Evolutionary conservation across 768 basidiomycete genomes (phyloP).

Genomic region (Melanogaster broomeanus): DNA sequence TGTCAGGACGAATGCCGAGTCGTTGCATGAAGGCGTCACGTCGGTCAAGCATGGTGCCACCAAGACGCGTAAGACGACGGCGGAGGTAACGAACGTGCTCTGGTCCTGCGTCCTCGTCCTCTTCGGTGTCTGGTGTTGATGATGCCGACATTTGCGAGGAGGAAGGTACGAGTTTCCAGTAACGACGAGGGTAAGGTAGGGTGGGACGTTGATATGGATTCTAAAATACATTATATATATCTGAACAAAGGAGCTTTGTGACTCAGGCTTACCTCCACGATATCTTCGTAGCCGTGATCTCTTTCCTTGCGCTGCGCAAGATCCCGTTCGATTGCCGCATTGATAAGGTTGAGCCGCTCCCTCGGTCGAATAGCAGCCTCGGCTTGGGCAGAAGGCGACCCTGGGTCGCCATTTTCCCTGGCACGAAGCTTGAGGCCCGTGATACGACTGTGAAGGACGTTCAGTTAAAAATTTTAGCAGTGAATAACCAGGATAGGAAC

Average conservation of each 20-base stretch:
- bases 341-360: slow-evolving; percentile 62
- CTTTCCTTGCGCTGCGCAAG: slow-evolving; percentile 65
- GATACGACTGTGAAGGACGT: slow-evolving; percentile 38
- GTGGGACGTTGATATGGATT: slow-evolving; percentile 70
- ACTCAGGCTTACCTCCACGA: slow-evolving; percentile 63
- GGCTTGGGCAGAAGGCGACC: slow-evolving; percentile 38
- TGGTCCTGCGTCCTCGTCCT: slow-evolving; percentile 22
- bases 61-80: slow-evolving; percentile 80
- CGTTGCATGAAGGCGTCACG: slow-evolving; percentile 38
- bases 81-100: slow-evolving; percentile 48
- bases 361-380: slow-evolving; percentile 61
- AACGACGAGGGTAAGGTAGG: slow-evolving; percentile 56
- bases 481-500: slow-evolving; percentile 7
- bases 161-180: slow-evolving; percentile 64
- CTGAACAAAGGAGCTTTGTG: not conserved
- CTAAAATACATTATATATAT: slow-evolving; percentile 36
- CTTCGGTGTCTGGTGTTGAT: slow-evolving; percentile 23
- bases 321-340: slow-evolving; percentile 58
- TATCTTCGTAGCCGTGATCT: slow-evolving; percentile 86
- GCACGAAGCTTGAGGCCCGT: slow-evolving; percentile 56
- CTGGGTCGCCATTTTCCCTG: slow-evolving; percentile 42
- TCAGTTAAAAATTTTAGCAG: not conserved
- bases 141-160: slow-evolving; percentile 35
- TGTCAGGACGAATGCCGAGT: slow-evolving; percentile 21
- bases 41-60: slow-evolving; percentile 76